Conservation (phyloP, 352 stramenopile species). For the Globisporangium paroecandrum region DNA sequence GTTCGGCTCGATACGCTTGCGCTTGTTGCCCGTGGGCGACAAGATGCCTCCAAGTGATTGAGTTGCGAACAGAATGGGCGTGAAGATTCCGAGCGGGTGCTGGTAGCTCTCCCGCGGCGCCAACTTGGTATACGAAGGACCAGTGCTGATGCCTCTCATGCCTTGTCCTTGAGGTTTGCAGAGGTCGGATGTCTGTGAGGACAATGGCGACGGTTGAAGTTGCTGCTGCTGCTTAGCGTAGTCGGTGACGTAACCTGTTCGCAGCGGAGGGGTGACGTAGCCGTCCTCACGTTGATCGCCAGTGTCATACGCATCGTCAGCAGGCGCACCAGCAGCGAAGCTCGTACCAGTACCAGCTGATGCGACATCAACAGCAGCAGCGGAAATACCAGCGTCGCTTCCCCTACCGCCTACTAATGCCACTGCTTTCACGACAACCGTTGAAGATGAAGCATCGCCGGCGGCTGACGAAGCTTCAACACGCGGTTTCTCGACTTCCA, state of each 20-base stretch:
- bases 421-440: background rate
- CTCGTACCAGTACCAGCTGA: background rate
- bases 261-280: slow-evolving; percentile 17
- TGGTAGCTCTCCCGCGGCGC: background rate
- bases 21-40: slow-evolving; percentile 14
- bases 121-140: background rate
- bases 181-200: background rate
- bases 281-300: slow-evolving; percentile 9
- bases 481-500: background rate
- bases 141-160: background rate
- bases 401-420: background rate
- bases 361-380: background rate
- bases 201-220: background rate
- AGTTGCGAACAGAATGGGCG: slow-evolving; percentile 7
- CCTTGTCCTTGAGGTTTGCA: background rate
- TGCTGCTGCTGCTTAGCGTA: slow-evolving; percentile 9
- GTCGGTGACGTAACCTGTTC: slow-evolving; percentile 6
- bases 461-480: background rate
- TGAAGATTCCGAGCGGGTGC: slow-evolving; percentile 8
- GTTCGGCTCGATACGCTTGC: slow-evolving; percentile 14
- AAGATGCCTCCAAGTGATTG: slow-evolving; percentile 2
- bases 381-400: background rate
- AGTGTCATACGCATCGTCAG: background rate
- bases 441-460: background rate
- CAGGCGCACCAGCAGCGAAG: background rate